phyloP scores from a whole-genome alignment of 495 filamentous ascomycete species.

The Aspergillus cavernicola region DNA sequence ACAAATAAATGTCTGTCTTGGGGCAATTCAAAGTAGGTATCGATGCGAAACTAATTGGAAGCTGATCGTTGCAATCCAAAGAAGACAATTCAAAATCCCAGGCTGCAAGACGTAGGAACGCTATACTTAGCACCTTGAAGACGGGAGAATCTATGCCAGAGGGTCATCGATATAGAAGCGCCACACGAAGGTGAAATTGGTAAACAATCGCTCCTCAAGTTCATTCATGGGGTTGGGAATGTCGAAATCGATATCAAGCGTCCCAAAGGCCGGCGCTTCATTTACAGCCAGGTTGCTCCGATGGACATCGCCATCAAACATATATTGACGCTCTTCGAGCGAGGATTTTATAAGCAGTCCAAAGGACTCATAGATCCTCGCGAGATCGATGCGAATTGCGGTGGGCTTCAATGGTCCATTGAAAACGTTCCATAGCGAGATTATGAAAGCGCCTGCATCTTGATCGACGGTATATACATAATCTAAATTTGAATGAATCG shows the following conservation, averaged over 20 bases:
- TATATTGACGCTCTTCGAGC: too few species aligned
- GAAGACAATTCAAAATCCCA: constrained; percentile 18
- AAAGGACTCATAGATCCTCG: too few species aligned
- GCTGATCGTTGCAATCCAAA: constrained; percentile 1
- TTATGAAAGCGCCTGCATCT: constrained; percentile 15
- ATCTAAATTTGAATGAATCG: constrained; percentile 14
- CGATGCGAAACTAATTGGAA: constrained; percentile 13
- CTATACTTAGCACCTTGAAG: constrained; percentile 13
- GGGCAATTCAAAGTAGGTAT: too few species aligned
- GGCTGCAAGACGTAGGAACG: constrained; percentile 19
- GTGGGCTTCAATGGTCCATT: too few species aligned
- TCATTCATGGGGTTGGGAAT: constrained; percentile 18
- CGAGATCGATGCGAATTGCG: too few species aligned
- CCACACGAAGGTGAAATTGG: constrained; percentile 17
- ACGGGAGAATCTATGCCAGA: constrained; percentile 11
- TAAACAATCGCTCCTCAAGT: constrained; percentile 17
- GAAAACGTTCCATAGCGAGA: neutral
- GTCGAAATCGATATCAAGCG: neutral
- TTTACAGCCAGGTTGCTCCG: too few species aligned
- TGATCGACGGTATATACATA: constrained; percentile 16
- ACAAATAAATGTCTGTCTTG: too few species aligned
- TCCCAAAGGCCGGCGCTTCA: too few species aligned
- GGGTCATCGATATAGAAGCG: constrained; percentile 16
- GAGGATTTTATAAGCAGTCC: too few species aligned
- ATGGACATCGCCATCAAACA: too few species aligned